Base-by-base conservation (phyloP, 1,284 basidiomycete genomes). In the Cryptococcus floricola region DNA sequence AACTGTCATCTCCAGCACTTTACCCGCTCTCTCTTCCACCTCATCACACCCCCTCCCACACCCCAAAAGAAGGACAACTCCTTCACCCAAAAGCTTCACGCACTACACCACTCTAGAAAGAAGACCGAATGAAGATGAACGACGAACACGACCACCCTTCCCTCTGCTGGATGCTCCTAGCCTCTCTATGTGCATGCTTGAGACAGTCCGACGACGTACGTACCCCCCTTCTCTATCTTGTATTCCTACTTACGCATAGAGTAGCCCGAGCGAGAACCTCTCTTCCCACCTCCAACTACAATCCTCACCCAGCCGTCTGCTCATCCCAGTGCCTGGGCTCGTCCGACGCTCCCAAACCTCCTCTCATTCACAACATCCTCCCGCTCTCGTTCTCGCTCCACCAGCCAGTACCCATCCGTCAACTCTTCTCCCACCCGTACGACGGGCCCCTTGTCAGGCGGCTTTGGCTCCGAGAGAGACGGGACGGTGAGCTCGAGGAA, bases 291-390 rank as follows among this genome's bases (percentile, higher is more conserved):
- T 14, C 57, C 57, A 2, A 14, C 28, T 4, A 57, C 58, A 13
- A 43, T 60, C 50, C 42, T 62, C 16, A 57, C 58, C n/a, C 55
- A 55, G 3, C 61, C 55, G 5, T n/a, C 53, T 31, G 43, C 52
- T 10, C 55, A 55, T 31, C 47, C 52, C 31, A 34, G 3, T 34
- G 4, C 31, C 12, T 59, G 61, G 16, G 3, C 27, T 34, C 28
- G 23, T 27, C 31, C 48, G 25, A 19, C 6, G 12, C 47, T 34
- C 16, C 48, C 55, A 1, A 51, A 49, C 27, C 53, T 55, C 14
- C 52, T 60, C 14, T 47, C 48, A 5, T 42, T 50, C 28, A 41
- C 56, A 9, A 41, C 56, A 9, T 38, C 56, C 18, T 25, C 13
- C 23, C 31, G 23, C 42, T 31, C 14, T 14, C 19, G 19, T 9